These are phyloP conservation scores for Vitis amurensis DNA, from an alignment of 164 flowering plant species.

Conservation along the genomic window DNA sequence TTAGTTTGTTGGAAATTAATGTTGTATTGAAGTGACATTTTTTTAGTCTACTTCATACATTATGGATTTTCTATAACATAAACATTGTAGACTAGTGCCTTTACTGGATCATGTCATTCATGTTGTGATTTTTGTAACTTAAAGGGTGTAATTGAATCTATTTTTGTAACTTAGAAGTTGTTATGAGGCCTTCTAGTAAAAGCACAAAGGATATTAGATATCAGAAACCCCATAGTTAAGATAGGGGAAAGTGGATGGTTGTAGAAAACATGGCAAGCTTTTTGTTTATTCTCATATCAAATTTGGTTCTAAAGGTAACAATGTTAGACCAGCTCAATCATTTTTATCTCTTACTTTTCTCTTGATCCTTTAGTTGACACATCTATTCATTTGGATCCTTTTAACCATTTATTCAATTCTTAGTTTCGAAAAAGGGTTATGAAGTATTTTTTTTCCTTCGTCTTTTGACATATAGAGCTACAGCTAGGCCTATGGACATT, in stretches of 20 bases:
- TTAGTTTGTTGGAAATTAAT: too few species aligned
- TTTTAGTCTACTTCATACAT: too few species aligned
- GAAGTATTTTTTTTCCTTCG: not conserved
- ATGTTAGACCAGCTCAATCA: not conserved
- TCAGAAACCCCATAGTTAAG: slow-evolving; percentile 57
- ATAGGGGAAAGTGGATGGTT: slow-evolving; percentile 94
- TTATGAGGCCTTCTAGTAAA: slow-evolving; percentile 57
- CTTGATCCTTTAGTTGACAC: not conserved
- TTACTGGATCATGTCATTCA: slow-evolving; percentile 4
- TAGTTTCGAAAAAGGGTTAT: not conserved
- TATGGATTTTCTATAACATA: too few species aligned
- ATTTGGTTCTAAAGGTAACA: slow-evolving; percentile 77
- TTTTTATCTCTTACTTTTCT: not conserved
- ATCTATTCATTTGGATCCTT: not conserved
- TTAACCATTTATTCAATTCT: not conserved
- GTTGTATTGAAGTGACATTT: too few species aligned
- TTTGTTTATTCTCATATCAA: slow-evolving; percentile 78
- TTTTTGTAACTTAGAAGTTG: slow-evolving; percentile 86
- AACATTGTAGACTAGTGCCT: not conserved
- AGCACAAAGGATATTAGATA: slow-evolving; percentile 42
- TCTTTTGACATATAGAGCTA: not conserved
- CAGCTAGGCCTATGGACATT: not conserved
- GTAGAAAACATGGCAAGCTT: slow-evolving; percentile 90
- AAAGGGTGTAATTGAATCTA: slow-evolving; percentile 84
- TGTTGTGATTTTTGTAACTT: slow-evolving; percentile 14